Evolutionary conservation across 345 rosid species (phyloP).

Genomic region (Eucalyptus victrix): DNA sequence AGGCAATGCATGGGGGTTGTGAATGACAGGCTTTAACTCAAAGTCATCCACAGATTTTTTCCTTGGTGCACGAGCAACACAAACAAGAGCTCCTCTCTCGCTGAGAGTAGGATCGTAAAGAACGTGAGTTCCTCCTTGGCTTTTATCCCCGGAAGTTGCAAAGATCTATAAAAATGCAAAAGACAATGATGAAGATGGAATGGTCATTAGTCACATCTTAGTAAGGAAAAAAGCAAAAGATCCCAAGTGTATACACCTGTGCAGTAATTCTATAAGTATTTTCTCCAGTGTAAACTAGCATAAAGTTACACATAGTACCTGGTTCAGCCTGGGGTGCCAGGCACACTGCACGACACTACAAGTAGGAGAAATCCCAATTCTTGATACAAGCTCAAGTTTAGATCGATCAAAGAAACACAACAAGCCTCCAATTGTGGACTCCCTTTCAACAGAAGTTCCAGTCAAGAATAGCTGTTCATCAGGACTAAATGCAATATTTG

Average conservation of each 20-base stretch:
- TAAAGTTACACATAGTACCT: constrained; percentile 28
- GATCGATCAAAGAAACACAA: constrained; percentile 75
- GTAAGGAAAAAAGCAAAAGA: not conserved
- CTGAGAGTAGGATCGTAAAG: constrained; percentile 81
- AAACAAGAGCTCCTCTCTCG: constrained; percentile 91
- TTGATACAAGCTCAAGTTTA: constrained; percentile 86
- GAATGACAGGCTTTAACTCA: constrained; percentile 75
- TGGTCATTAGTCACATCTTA: not conserved
- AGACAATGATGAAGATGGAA: not conserved
- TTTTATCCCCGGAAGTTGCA: constrained; percentile 83
- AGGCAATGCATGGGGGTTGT: constrained; percentile 95
- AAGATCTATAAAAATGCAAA: constrained; percentile 38
- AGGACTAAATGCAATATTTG: constrained; percentile 88
- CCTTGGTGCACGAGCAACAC: constrained; percentile 96
- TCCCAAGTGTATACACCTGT: not conserved
- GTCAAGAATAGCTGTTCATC: constrained; percentile 82
- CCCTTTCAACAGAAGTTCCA: constrained; percentile 93
- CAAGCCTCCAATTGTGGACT: constrained; percentile 71
- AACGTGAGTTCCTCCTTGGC: constrained; percentile 81
- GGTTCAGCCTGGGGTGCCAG: constrained; percentile 95
- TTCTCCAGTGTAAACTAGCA: not conserved
- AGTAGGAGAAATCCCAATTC: constrained; percentile 80
- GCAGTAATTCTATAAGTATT: not conserved
- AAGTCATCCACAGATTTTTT: constrained; percentile 90
- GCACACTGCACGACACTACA: constrained; percentile 84